Evolutionary conservation across 768 basidiomycete species (phyloP).

Genomic region (Psilocybe tampanensis): DNA sequence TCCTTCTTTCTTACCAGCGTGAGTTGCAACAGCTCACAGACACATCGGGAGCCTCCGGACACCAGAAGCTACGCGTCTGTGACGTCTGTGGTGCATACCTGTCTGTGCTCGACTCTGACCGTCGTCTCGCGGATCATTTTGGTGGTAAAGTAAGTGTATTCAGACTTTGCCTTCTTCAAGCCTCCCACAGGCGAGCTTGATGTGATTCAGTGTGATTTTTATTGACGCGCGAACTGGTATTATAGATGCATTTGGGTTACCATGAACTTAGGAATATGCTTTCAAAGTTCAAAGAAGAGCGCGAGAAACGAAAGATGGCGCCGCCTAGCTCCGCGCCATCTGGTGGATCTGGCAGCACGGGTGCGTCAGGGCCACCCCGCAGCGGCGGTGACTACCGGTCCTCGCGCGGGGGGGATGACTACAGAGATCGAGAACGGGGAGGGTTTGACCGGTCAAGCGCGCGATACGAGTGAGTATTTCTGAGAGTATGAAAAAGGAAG

Average conservation of each 20-base stretch:
- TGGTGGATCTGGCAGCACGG: slow-evolving; percentile 30
- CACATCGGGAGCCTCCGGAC: slow-evolving; percentile 98
- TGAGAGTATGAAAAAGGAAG: background rate
- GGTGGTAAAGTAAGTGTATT: slow-evolving; percentile 86
- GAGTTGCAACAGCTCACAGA: slow-evolving; percentile 96
- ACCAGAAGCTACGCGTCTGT: slow-evolving; percentile 99
- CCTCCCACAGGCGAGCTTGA: slow-evolving; percentile 26
- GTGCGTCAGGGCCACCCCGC: slow-evolving; percentile 43
- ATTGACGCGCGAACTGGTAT: slow-evolving; percentile 9
- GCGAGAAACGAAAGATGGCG: slow-evolving; percentile 75
- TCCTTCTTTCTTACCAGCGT: slow-evolving; percentile 48
- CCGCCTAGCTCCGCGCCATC: slow-evolving; percentile 45
- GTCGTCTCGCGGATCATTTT: slow-evolving; percentile 98
- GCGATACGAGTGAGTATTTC: slow-evolving; percentile 73
- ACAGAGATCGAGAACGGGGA: slow-evolving; percentile 60
- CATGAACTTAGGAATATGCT: slow-evolving; percentile 97
- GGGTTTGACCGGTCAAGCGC: slow-evolving; percentile 70
- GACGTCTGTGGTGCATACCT: slow-evolving; percentile 99
- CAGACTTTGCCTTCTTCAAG: slow-evolving; percentile 7
- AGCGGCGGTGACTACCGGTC: slow-evolving; percentile 37
- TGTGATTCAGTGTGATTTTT: slow-evolving; percentile 9
- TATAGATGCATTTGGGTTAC: slow-evolving; percentile 98
- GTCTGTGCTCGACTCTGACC: slow-evolving; percentile 96
- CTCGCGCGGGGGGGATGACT: slow-evolving; percentile 58
- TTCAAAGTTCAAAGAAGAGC: slow-evolving; percentile 85